Base-by-base conservation (phyloP, 2,329 filamentous ascomycete genomes). In the Microdochium paspali region DNA sequence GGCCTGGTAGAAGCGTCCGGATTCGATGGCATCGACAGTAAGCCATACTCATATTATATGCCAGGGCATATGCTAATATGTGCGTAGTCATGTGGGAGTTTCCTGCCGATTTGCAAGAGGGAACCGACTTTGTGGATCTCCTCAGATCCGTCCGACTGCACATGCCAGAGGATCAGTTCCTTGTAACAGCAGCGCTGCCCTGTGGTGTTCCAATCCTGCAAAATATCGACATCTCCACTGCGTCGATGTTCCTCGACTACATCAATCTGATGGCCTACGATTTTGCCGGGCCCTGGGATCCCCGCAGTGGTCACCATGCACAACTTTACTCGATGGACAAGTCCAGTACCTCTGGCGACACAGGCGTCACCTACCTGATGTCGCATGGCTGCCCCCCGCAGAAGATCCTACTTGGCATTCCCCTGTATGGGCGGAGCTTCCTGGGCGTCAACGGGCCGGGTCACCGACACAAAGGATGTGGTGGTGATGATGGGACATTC, bases 221-320 rank as follows among this genome's bases (percentile, higher is more conserved):
- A 55, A 74, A 84, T 58, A 85, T 91, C 60, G 78, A 90, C 59
- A 68, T 91, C 10, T 67, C 64, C 21, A 68, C 72, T 48, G 78
- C 82, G 10, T 74, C 82, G 45, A 67, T 77, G 43, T 82, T 86
- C 54, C 71, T 93, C 30, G 85, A 91, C 63, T 75, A 83, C 52
- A 68, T 93, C 61, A 91, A 91, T 61, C 68, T 93, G 30, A 88
- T 85, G 77, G 79, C 86, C 1, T 93, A 90, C 64, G 87, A 93
- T 63, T 87, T 90, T 58, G 81, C 77, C 24, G 86, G 87, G 1
- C 71, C 79, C 3, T 90, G 86, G 86, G 78, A 77, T 1, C 61
- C 70, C 25, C 76, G 75, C 49, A 79, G 79, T 43, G 87, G 86
- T 6, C 85, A 91, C 61, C 87, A 91, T 47, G 79, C 86, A 4